Evolutionary conservation across 176 grass and related monocot species (phyloP), one percentile per base, ranked within the genome.

Genomic region (Carex littledalei): DNA sequence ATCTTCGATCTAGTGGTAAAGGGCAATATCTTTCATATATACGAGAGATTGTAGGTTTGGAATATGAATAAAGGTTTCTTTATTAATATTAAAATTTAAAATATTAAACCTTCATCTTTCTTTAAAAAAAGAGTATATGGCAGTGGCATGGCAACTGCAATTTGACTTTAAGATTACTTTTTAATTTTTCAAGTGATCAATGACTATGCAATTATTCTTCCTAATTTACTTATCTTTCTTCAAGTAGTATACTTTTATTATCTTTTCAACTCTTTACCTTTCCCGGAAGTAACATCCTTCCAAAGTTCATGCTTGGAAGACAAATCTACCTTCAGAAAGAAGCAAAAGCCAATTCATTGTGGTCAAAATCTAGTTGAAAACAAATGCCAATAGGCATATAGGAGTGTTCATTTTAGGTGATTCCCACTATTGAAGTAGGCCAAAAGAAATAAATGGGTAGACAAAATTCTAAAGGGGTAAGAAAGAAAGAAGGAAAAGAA

Each of bases 331-430:
- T 63, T 69, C 5, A 31, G 8, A 31, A 67, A 83, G 62, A 83
- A 83, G 6, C 13, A 50, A 17, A 55, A 26, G n/a, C 26, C n/a
- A 45, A 67, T 83, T 1, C 20, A 55, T 77, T 53, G 62, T 15
- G 54, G 80, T 83, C 62, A 67, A 83, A 83, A 83, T 83, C n/a
- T 34, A 34, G 81, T 67, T 31, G 81, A 68, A 52, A 83, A 54
- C 49, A 53, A 17, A 67, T 68, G 47, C 8, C 81, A 68, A 83
- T 54, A 35, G 20, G 39, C 39, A 34, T 8, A 29, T 66, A 21
- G 17, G 56, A 81, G 6, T 16, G 31, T 50, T 78, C 11, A 75
- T 50, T 24, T 21, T 52, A 14, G 45, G 73, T 56, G 3, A 78
- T 57, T 78, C 74, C 26, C 74, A 78, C 74, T 78, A 78, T 17